Evolutionary conservation across 2,329 filamentous ascomycete species (phyloP).

Genomic region (Colletotrichum sojae): DNA sequence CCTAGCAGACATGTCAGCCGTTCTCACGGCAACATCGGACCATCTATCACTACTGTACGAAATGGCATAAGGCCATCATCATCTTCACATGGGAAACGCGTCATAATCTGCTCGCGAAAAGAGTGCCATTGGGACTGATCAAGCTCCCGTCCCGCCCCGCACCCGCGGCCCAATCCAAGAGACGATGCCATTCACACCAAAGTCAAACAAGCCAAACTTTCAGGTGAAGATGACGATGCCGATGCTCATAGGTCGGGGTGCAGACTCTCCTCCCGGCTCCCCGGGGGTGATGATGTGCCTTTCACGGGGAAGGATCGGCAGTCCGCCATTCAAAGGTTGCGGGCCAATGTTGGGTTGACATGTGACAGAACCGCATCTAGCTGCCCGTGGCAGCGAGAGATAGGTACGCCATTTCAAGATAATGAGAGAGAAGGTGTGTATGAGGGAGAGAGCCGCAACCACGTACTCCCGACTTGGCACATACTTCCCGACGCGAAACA

Average conservation of each 20-base stretch:
- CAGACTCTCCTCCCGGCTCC: background rate
- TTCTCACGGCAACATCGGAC: conserved; percentile 23
- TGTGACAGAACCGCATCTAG: conserved; percentile 21
- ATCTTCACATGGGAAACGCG: conserved; percentile 20
- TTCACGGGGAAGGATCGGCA: conserved; percentile 23
- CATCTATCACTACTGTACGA: background rate
- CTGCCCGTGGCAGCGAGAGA: background rate
- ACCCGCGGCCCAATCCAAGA: conserved; percentile 18
- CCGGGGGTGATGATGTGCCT: background rate
- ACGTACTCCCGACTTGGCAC: conserved; percentile 17
- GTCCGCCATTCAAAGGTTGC: conserved; percentile 21
- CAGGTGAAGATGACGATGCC: conserved; percentile 5
- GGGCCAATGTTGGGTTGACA: conserved; percentile 19
- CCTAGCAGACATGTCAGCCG: background rate
- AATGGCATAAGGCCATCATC: background rate
- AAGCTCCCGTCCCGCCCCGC: conserved; percentile 27
- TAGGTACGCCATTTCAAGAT: background rate
- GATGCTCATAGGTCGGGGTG: background rate
- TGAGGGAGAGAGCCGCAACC: conserved; percentile 23
- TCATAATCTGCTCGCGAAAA: conserved; percentile 19
- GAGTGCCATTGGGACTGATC: background rate
- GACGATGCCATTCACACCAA: background rate
- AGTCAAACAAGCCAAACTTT: background rate
- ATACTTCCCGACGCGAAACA: conserved; percentile 37
- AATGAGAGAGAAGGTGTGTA: background rate